Percentiles rank a stretch among this genome's conserved stretches.
phyloP scores from a whole-genome alignment of 2,329 filamentous ascomycete genomes.

The Arthrobotrys musiformis region DNA sequence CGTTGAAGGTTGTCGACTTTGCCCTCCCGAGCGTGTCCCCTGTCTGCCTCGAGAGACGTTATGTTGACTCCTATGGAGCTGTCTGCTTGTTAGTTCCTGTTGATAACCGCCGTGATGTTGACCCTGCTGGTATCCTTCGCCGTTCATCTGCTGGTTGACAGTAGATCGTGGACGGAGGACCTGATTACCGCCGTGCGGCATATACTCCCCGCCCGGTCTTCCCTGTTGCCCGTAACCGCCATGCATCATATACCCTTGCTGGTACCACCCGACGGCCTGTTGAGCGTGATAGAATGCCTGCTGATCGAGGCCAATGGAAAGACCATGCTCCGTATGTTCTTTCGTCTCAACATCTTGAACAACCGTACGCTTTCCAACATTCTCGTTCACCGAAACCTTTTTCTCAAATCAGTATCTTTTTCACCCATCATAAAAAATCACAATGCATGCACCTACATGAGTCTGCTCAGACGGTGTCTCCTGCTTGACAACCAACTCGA shows the following conservation, averaged over 20 bases:
- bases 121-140: constrained; percentile 21
- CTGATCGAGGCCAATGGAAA: background rate
- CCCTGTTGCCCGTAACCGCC: constrained; percentile 3
- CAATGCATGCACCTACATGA: background rate
- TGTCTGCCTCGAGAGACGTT: constrained; percentile 30
- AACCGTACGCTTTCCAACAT: background rate
- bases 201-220: constrained; percentile 5
- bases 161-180: constrained; percentile 16
- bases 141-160: constrained; percentile 11
- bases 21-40: constrained; percentile 24
- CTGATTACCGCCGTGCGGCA: background rate
- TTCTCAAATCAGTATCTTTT: background rate
- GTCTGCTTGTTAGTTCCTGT: constrained; percentile 9
- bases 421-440: background rate
- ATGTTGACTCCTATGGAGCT: constrained; percentile 18
- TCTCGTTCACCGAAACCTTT: background rate
- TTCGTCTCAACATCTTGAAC: background rate
- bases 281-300: constrained; percentile 4
- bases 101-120: constrained; percentile 17
- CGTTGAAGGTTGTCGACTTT: constrained; percentile 30
- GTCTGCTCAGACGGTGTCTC: background rate
- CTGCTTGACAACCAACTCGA: background rate
- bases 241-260: background rate
- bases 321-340: background rate
- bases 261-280: constrained; percentile 32